Evolutionary conservation across 1,284 basidiomycete species (phyloP).

Genomic region (Ceratobasidium sp.): DNA sequence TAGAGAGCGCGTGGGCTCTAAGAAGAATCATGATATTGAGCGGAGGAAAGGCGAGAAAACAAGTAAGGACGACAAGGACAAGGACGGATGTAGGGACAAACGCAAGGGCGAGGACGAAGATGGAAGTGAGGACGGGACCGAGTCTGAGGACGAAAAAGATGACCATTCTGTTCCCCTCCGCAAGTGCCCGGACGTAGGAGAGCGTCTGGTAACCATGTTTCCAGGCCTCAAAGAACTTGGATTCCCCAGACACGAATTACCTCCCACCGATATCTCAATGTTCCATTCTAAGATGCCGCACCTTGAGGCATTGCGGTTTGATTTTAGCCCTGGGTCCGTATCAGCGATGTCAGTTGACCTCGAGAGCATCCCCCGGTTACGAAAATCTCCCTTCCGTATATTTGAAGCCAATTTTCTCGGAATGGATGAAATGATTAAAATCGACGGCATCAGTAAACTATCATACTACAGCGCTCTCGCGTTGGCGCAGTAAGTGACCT

Average conservation of each 20-base stretch:
- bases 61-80: background rate
- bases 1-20: background rate
- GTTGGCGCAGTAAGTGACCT: background rate
- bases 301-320: background rate
- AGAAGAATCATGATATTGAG: too few species aligned
- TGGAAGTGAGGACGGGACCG: background rate
- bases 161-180: too few species aligned
- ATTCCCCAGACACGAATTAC: background rate
- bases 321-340: background rate
- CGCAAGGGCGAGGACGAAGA: background rate
- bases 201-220: background rate
- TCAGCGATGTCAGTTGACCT: background rate
- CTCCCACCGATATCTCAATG: background rate
- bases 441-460: background rate
- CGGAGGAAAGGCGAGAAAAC: background rate
- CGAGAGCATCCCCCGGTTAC: background rate
- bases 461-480: background rate
- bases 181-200: background rate
- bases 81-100: background rate
- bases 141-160: too few species aligned
- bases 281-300: background rate
- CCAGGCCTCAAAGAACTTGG: background rate
- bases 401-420: constrained; percentile 9
- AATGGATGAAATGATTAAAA: background rate
- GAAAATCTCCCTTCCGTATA: background rate